Evolutionary conservation across 2,329 filamentous ascomycete genomes (phyloP).

Genomic region (Kalaharituber pfeilii): DNA sequence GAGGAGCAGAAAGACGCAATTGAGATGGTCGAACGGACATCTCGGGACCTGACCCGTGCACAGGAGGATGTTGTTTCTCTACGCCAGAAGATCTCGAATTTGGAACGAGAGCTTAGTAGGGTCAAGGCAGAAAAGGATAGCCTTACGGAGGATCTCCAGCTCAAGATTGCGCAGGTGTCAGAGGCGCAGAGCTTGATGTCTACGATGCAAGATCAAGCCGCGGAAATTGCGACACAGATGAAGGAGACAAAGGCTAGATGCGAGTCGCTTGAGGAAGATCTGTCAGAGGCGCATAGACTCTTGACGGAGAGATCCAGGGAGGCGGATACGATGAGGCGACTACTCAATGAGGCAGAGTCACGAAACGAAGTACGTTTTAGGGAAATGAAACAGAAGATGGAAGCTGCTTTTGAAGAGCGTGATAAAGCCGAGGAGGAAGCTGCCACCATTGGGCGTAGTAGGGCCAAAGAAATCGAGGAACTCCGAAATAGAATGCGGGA

Average conservation of each 20-base stretch:
- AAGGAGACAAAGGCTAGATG: slow-evolving; percentile 70
- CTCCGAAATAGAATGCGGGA: slow-evolving; percentile 62
- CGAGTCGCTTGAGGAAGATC: slow-evolving; percentile 79
- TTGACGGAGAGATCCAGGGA: slow-evolving; percentile 78
- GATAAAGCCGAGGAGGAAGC: slow-evolving; percentile 87
- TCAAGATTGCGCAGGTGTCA: slow-evolving; percentile 73
- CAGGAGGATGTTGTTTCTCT: slow-evolving; percentile 58
- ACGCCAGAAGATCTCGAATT: slow-evolving; percentile 41
- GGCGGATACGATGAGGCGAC: slow-evolving; percentile 80
- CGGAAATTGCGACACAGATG: slow-evolving; percentile 76
- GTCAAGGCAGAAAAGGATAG: slow-evolving; percentile 49
- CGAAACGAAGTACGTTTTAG: slow-evolving; percentile 64
- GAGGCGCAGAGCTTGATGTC: slow-evolving; percentile 58
- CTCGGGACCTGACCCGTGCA: slow-evolving; percentile 50
- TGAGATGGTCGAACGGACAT: slow-evolving; percentile 52
- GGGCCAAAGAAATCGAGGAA: slow-evolving; percentile 72
- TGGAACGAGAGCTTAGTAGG: slow-evolving; percentile 57
- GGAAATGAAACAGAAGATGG: slow-evolving; percentile 77
- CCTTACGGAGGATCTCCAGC: slow-evolving; percentile 60
- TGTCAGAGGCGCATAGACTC: slow-evolving; percentile 71
- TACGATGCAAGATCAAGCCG: slow-evolving; percentile 83
- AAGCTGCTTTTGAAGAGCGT: slow-evolving; percentile 79
- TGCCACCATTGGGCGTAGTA: slow-evolving; percentile 55
- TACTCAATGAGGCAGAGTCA: slow-evolving; percentile 72
- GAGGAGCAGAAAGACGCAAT: slow-evolving; percentile 61